These are phyloP conservation scores for Musa troglodytarum DNA, from an alignment of 176 grass and related monocot species.

Conservation along the genomic window DNA sequence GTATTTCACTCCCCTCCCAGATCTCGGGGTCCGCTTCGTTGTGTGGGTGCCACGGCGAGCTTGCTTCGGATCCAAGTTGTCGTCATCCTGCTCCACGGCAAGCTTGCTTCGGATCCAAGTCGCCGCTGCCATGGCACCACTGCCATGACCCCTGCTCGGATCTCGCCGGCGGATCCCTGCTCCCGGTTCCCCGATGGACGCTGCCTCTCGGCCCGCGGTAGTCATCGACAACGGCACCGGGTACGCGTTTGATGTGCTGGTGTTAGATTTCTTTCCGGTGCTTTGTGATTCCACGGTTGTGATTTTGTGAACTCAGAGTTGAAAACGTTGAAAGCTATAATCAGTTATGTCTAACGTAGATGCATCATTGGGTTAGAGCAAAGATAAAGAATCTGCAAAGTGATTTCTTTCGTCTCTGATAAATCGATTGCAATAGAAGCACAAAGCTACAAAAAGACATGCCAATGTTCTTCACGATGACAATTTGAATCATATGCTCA, in stretches of 20 bases:
- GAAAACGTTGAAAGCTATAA: background rate
- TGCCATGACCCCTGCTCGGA: constrained; percentile 2
- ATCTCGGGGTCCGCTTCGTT: background rate
- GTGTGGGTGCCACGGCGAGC: background rate
- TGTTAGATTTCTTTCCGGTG: background rate
- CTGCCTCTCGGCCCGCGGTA: constrained; percentile 69
- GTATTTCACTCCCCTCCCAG: background rate
- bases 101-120: background rate
- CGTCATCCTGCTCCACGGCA: background rate
- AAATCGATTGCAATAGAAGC: background rate
- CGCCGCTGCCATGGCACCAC: background rate
- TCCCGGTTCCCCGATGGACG: constrained; percentile 39
- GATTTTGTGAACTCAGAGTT: background rate
- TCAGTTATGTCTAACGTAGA: background rate
- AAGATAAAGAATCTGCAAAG: background rate
- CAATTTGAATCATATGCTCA: too few species aligned
- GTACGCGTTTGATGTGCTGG: constrained; percentile 22
- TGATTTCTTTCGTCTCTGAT: background rate
- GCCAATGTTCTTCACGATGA: too few species aligned
- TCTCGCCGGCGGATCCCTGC: constrained; percentile 3
- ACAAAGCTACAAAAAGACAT: background rate
- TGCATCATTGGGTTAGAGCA: background rate
- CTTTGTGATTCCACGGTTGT: too few species aligned
- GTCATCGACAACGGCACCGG: constrained; percentile 95
- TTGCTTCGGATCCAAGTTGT: background rate